Evolutionary conservation across 169 alveolate genomes (phyloP), one percentile per base, ranked within the genome.

Genomic region (Perkinsus chesapeaki): DNA sequence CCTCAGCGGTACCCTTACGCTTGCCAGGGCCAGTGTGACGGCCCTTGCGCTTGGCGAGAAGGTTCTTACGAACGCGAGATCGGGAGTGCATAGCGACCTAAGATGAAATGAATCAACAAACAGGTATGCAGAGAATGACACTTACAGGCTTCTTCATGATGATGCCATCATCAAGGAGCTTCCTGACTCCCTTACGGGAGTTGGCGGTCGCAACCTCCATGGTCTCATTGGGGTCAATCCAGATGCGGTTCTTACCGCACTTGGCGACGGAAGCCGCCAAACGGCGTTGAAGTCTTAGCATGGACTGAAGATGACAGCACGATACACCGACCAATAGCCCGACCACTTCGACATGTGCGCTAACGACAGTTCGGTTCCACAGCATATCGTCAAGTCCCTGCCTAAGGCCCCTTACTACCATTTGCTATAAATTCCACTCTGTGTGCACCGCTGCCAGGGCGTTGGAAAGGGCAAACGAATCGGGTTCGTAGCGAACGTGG

Each of bases 141-240:
- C 98, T 98, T 73, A 98, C 99, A 23, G 99, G 98, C 96, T 98
- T 98, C 96, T 98, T 98, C 95, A 99, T 97, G 95, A 99, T 98
- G 94, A 99, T 96, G 92, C 99, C 99, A 94, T 99, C 99, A 96
- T 98, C 98, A 94, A 97, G 96, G 94, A 99, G 97, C 97, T 99
- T 98, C 93, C 99, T 43, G 47, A n/a, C 39, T n/a, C 39, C 38
- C 95, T 94, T 96, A 96, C 99, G 98, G 93, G 99, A 98, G 98
- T 99, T 99, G 92, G 99, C 99, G 96, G 98, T 96, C 73, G 99
- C 97, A 93, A 99, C 98, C 96, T 98, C 99, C 95, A 97, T 97
- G 93, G 98, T 95, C 96, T 99, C 99, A 94, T 98, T 99, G 92
- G 99, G 99, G 97, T 99, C 99, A 96, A 99, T 96, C 99, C 99